Base-by-base conservation (phyloP, 371 early-diverging fungal genomes). In the Mortierella sp. region DNA sequence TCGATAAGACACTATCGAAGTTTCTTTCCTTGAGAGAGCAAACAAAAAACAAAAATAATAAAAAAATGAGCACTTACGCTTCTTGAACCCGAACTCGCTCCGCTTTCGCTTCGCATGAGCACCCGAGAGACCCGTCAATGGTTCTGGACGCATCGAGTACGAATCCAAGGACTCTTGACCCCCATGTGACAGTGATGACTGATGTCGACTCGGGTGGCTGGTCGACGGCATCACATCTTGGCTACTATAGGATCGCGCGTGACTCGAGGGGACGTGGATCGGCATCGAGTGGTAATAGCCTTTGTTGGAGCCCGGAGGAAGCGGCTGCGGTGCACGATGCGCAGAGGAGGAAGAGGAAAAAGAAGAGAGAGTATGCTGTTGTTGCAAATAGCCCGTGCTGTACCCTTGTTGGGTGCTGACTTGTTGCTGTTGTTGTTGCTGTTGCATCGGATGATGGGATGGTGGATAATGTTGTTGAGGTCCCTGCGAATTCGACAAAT, bases 61-160 rank as follows among this genome's bases (percentile, higher is more conserved):
- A 23, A 1, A n/a, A 43, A 29, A 37, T 16, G 18, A 19, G 9
- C 0, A 64, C 66, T 30, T 70, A 71, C 76, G 76, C 43, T 67
- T 70, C 46, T 50, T 70, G 48, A 60, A 63, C 4, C 58, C 75
- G 55, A 70, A 53, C 45, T 71, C 70, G 43, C 66, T 60, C 19
- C 76, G 76, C 21, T 75, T 75, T 21, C 76, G 62, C 45, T 75
- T 75, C 1, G 76, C 56, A 37, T 57, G 14, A 14, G 70, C 52
- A 26, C 52, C 30, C 5, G 51, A 23, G 44, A 53, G 23, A 18
- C 46, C 21, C 3, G 48, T 55, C 4, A 52, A 16, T 0, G 60
- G 37, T 7, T 65, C 69, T 26, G 52, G 19, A 25, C 66, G 68
- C 9, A 44, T 14, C 2, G 50, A 26, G 45, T 58, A 48, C 0